Evolutionary conservation across 208 protist species (phyloP), one percentile per base, ranked within the genome.

Genomic region (Wallacemonas rigidus): DNA sequence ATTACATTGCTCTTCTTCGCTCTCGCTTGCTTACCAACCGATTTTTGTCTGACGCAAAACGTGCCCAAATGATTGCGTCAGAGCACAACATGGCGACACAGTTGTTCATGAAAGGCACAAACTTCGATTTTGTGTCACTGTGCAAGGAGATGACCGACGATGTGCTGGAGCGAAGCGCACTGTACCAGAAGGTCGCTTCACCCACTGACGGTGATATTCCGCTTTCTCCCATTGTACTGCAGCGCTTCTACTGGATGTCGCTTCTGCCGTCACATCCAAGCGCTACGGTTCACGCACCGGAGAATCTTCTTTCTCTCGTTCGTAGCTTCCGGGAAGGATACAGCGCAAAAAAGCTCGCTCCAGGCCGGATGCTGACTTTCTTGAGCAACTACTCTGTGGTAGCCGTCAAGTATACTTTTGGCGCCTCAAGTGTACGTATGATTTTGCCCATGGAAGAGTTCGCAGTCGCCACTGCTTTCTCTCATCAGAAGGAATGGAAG

Each of bases 121-220:
- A 85, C 63, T 81, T 90, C 60, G 77, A 79, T 65, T 85, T 90
- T 62, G 71, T 80, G 38, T 76, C 76, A 26, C 54, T 58, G 15
- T 87, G 82, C 56, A 80, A 76, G 58, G 63, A 69, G 36, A 90
- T 87, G 77, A 38, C 87, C 14, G 71, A 74, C 38, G 82, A 90
- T 56, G 72, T 83, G 0, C 67, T 60, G 40, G 61, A 62, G 4
- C 12, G 17, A 26, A 75, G 71, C 61, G 9, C 11, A 3, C 40
- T 4, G 5, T 73, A 40, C 36, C 55, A 61, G 15, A 5, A n/a
- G 15, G n/a, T 63, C 2, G n/a, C 17, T 51, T 38, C 38, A 61
- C 5, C 8, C 6, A 15, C 9, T 8, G 35, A 54, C 51, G 45
- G 12, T n/a, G 38, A 36, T 15, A 41, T 62, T 47, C 51, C 62